A percentile compares a stretch with the other conserved stretches of the same genome.
These are phyloP conservation scores for Talaromyces sp. DNA, from an alignment of 2,329 filamentous ascomycete species.

Conservation along the genomic window DNA sequence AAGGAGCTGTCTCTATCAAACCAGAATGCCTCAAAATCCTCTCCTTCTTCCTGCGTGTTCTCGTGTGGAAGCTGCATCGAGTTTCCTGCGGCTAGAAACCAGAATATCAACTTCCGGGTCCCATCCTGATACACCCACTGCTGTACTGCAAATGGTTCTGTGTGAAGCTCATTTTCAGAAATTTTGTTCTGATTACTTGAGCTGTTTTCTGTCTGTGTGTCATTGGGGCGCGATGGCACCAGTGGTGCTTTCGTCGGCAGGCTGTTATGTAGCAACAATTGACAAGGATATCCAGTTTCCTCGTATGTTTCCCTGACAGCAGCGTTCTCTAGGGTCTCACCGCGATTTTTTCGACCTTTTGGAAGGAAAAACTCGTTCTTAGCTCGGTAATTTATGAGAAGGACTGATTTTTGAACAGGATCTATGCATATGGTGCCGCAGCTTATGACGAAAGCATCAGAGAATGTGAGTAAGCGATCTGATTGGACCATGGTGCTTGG, in stretches of 20 bases:
- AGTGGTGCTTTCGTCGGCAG: neutral
- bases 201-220: neutral
- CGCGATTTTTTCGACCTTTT: constrained; percentile 21
- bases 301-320: constrained; percentile 23
- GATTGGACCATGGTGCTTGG: neutral
- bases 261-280: constrained; percentile 4
- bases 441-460: constrained; percentile 14
- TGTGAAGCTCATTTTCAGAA: neutral
- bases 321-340: constrained; percentile 17
- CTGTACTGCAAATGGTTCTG: constrained; percentile 7
- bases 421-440: constrained; percentile 16
- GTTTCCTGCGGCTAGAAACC: constrained; percentile 11
- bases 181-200: neutral
- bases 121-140: constrained; percentile 1
- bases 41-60: constrained; percentile 14
- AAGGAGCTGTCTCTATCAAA: constrained; percentile 13
- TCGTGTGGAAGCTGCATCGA: constrained; percentile 6
- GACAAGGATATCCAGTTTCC: constrained; percentile 14
- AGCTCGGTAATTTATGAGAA: constrained; percentile 11
- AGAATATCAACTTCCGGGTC: constrained; percentile 15
- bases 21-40: constrained; percentile 13
- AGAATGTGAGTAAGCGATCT: neutral
- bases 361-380: constrained; percentile 18
- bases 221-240: neutral
- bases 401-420: constrained; percentile 6